These are phyloP conservation scores for Spinellus fusiger DNA, from an alignment of 192 early-diverging fungal genomes.

Conservation along the genomic window DNA sequence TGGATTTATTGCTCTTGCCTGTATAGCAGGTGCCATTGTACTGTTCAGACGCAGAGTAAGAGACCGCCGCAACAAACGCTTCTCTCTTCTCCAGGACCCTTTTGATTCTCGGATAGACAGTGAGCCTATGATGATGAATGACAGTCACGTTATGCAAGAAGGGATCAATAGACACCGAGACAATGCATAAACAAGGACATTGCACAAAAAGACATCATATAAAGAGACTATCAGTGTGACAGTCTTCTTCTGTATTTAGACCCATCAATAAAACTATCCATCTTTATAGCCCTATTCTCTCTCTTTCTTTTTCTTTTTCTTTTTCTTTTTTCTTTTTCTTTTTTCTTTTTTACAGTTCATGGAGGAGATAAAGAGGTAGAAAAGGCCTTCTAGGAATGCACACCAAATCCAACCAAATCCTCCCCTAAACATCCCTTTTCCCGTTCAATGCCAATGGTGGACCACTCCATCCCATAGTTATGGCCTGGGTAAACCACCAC, in stretches of 20 bases:
- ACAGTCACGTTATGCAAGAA: background rate
- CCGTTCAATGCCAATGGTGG: slow-evolving; percentile 62
- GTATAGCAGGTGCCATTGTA: slow-evolving; percentile 27
- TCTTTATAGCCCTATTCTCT: background rate
- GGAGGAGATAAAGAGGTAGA: background rate
- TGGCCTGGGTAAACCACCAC: slow-evolving; percentile 89
- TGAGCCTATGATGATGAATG: slow-evolving; percentile 11
- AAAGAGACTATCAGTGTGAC: slow-evolving; percentile 2
- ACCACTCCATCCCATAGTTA: slow-evolving; percentile 78
- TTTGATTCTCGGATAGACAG: background rate
- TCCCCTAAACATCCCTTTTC: slow-evolving; percentile 37
- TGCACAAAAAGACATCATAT: background rate
- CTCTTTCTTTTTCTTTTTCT: background rate
- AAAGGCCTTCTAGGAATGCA: background rate
- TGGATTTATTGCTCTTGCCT: slow-evolving; percentile 29
- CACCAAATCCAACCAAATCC: slow-evolving; percentile 34
- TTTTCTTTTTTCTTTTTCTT: background rate
- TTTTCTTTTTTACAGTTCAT: background rate
- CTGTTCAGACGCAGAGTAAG: slow-evolving; percentile 21
- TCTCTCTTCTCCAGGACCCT: slow-evolving; percentile 2
- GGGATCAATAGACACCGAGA: background rate
- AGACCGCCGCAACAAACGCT: background rate
- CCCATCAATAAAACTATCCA: background rate
- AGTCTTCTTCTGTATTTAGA: too few species aligned
- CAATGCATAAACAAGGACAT: background rate